A percentile compares a stretch with the other conserved stretches of the same genome.
Conservation (phyloP, 805 yeast species). For the Sporopachydermia lactativora region DNA sequence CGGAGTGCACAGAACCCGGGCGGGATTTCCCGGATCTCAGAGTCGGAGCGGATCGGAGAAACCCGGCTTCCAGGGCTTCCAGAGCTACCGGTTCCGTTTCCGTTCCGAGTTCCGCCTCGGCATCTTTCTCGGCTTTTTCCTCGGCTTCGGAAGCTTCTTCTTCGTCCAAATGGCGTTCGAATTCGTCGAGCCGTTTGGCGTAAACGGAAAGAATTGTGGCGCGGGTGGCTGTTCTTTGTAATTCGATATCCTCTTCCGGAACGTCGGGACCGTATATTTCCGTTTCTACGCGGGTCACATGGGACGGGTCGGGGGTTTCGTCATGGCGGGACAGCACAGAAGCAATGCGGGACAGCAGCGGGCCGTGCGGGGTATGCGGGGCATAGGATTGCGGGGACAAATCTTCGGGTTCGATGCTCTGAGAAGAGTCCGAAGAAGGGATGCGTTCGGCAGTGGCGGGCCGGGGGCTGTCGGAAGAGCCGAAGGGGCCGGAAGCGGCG, state of each 20-base stretch:
- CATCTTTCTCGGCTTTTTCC: slow-evolving; percentile 6
- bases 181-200: slow-evolving; percentile 16
- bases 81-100: not conserved
- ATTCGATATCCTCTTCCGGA: slow-evolving; percentile 22
- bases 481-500: too few species aligned
- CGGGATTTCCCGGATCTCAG: too few species aligned
- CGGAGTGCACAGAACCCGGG: too few species aligned
- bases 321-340: not conserved
- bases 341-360: not conserved
- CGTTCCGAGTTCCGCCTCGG: slow-evolving; percentile 2
- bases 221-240: slow-evolving; percentile 30
- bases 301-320: too few species aligned
- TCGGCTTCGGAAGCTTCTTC: slow-evolving; percentile 17
- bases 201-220: slow-evolving; percentile 28
- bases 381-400: too few species aligned
- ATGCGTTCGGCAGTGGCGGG: too few species aligned
- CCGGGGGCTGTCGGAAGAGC: too few species aligned
- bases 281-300: slow-evolving; percentile 9
- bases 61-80: not conserved
- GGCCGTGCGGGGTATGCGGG: too few species aligned
- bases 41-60: too few species aligned
- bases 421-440: too few species aligned
- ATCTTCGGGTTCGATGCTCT: too few species aligned
- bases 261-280: slow-evolving; percentile 28
- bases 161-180: slow-evolving; percentile 10